Evolutionary conservation across 306 rosid genomes (phyloP), one percentile per base, ranked within the genome.

Genomic region (Lablab purpureus): DNA sequence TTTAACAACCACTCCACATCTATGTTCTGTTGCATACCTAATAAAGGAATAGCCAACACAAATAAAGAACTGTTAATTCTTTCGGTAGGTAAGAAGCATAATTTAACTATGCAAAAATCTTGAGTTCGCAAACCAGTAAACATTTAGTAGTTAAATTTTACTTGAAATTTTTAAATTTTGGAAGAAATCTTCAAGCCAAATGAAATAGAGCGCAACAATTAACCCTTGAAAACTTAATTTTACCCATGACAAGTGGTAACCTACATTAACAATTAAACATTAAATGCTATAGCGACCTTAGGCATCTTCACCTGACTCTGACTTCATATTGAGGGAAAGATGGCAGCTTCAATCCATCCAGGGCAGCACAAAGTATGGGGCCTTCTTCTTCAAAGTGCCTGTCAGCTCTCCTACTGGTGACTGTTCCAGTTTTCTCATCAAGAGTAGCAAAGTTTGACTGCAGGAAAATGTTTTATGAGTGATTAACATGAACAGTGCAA

Each of bases 361-460:
- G 89, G 62, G 94, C 91, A 32, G 96, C 94, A 82, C 99, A 93
- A 45, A 95, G 86, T 79, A 93, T 83, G 60, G 99, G 97, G 8
- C 99, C 98, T 87, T 95, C 96, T 87, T 91, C 94, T 84, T 95
- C 98, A 77, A 95, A 95, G 83, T 95, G 99, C 65, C 99, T 89
- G 84, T 95, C 96, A 28, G 98, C 99, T 81, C 99, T 93, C 83
- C 99, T 87, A 66, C 96, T 87, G 58, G 89, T 86, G 64, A 95
- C 92, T 73, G 89, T 30, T 86, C 98, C 94, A 18, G 93, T 85
- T 87, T 90, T 82, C 91, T 95, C 97, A 59, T 93, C 96, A 80
- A 95, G 79, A 10, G 97, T 95, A 37, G 98, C 99, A 84, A 93
- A 95, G 84, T 95, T 95, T 63, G 98, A 93, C 98, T 95, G 73